Evolutionary conservation across 176 grass and related monocot species (phyloP).

Genomic region (Hsuehochloa calcarea): DNA sequence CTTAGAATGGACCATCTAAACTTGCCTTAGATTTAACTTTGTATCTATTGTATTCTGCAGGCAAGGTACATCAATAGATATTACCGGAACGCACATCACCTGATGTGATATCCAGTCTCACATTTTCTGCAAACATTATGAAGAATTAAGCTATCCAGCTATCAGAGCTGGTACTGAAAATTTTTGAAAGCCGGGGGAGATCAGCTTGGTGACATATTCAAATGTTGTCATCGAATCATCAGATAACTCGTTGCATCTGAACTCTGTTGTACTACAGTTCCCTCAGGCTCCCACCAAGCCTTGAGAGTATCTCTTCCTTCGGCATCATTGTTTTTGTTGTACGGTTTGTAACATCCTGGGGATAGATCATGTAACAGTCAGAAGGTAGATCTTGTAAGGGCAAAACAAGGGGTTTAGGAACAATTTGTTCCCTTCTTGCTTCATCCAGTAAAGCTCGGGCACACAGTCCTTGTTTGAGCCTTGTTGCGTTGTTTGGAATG

Average conservation of each 20-base stretch:
- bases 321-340: constrained; percentile 20
- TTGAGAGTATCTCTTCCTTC: not conserved
- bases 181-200: constrained; percentile 14
- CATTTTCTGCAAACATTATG: not conserved
- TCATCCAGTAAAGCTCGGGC: not conserved
- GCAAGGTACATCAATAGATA: constrained; percentile 72
- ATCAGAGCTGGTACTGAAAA: constrained; percentile 1
- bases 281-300: not conserved
- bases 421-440: constrained; percentile 14
- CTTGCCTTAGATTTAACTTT: not conserved
- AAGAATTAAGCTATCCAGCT: constrained; percentile 29
- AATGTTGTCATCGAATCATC: not conserved
- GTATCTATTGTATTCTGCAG: constrained; percentile 37
- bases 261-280: not conserved
- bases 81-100: constrained; percentile 56
- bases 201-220: constrained; percentile 5
- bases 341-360: constrained; percentile 6
- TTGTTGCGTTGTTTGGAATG: not conserved
- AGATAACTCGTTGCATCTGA: not conserved
- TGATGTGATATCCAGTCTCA: constrained; percentile 49
- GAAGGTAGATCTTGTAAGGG: constrained; percentile 17
- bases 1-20: not conserved
- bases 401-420: constrained; percentile 34
- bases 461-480: not conserved
- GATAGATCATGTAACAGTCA: constrained; percentile 18